Evolutionary conservation across 805 yeast species (phyloP), one percentile per base, ranked within the genome.

Genomic region (Kazachstania bromeliacearum): DNA sequence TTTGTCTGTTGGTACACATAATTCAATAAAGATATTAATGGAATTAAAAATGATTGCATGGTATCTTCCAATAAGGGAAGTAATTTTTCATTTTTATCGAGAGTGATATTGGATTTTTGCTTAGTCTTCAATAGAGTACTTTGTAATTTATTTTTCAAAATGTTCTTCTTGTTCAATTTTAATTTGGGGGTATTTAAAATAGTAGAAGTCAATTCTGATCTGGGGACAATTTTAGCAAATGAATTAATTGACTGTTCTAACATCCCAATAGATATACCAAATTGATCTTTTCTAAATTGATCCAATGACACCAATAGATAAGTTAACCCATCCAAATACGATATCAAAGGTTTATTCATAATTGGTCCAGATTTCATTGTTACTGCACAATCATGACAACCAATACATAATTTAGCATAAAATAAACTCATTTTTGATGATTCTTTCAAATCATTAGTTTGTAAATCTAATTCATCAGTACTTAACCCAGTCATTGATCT

Each of bases 221-320:
- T 34, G 1, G 51, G 47, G 1, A 48, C 44, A 10, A 53, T 41
- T 17, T 37, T 34, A 17, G 45, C 35, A 12, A 47, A 41, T 5
- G 35, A 31, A 12, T 46, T 38, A 13, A 49, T 40, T 3, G 55
- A 41, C 12, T 39, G 41, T 7, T 51, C 46, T 13, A 57, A 35
- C 57, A 57, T 48, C 1, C 59, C 61, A 13, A 53, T 38, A 2
- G 62, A 50, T n/a, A 38, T 30, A 4, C 60, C 60, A 16, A 43
- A 37, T 25, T 52, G 46, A 25, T 52, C 51, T 12, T 37, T 37
- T 19, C 46, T 41, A 35, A 46, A 57, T 35, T 50, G 48, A 28
- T 57, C 56, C 27, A 57, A 39, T 2, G 62, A 57, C 12, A 56
- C 17, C 30, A 57, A 31, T 17, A 53, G 35, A 26, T 47, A 50